Percentiles rank a stretch among this genome's conserved stretches.
phyloP scores from a whole-genome alignment of 192 early-diverging fungal genomes.

The Coemansia sp. region DNA sequence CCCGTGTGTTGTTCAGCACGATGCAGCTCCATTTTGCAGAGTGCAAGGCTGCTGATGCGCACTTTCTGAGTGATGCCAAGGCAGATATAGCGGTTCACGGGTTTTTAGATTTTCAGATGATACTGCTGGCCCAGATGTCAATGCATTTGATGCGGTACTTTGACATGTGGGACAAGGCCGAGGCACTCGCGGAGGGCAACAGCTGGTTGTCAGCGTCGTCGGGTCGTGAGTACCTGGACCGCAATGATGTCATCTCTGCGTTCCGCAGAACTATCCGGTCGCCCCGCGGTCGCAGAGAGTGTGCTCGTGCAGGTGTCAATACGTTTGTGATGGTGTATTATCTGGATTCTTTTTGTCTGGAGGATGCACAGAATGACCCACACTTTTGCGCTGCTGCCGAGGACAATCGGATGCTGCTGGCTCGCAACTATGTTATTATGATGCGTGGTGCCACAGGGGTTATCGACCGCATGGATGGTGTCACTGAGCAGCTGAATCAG shows the following conservation, averaged over 20 bases:
- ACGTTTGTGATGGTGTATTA: conserved; percentile 28
- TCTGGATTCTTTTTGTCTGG: neutral
- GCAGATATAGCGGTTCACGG: conserved; percentile 4
- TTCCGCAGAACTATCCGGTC: neutral
- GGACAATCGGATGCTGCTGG: neutral
- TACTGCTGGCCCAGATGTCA: conserved; percentile 23
- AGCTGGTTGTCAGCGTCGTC: too few relatives aligned
- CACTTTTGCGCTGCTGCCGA: conserved; percentile 25
- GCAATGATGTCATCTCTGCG: neutral
- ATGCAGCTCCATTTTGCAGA: conserved; percentile 24
- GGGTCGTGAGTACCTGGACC: too few relatives aligned
- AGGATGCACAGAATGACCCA: conserved; percentile 10
- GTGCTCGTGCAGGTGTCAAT: conserved; percentile 17
- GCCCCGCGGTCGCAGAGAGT: neutral
- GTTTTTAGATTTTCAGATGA: conserved; percentile 20
- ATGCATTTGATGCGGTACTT: conserved; percentile 20
- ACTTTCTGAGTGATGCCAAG: conserved; percentile 8
- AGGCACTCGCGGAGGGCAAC: neutral
- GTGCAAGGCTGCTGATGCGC: neutral
- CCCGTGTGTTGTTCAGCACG: conserved; percentile 20
- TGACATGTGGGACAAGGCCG: neutral
- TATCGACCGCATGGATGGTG: too few relatives aligned
- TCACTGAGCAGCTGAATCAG: too few relatives aligned
- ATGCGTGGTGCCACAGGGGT: neutral
- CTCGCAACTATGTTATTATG: neutral